A percentile compares a stretch with the other conserved stretches of the same genome.
Conservation (phyloP, 352 stramenopile species). For the Phytophthora macrochlamydospora region DNA sequence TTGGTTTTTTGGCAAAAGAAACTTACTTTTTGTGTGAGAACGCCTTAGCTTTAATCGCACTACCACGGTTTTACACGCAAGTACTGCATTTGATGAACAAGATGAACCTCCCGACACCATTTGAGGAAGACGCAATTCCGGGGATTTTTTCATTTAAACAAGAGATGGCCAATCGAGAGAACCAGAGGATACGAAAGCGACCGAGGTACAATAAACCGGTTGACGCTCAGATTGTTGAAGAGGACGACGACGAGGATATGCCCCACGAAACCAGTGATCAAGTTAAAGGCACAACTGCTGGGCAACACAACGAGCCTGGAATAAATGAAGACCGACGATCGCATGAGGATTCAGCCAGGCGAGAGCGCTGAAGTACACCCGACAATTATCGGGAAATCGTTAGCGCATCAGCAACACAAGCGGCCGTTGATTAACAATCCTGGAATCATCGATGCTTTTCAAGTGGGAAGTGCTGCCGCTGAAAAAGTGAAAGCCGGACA, state of each 20-base stretch:
- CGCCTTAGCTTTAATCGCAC: slow-evolving; percentile 72
- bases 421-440: slow-evolving; percentile 15
- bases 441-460: slow-evolving; percentile 34
- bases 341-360: background rate
- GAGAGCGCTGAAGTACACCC: slow-evolving; percentile 1
- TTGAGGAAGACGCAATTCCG: slow-evolving; percentile 71
- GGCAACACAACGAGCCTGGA: no score
- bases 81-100: slow-evolving; percentile 94
- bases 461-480: slow-evolving; percentile 10
- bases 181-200: background rate
- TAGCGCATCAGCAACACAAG: slow-evolving; percentile 19
- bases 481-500: slow-evolving; percentile 1
- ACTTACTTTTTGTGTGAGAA: background rate
- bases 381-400: slow-evolving; percentile 27
- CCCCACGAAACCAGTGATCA: slow-evolving; percentile 1
- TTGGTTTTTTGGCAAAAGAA: no score
- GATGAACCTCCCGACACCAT: slow-evolving; percentile 88
- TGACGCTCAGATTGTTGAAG: slow-evolving; percentile 35
- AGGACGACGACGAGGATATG: slow-evolving; percentile 44
- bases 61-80: slow-evolving; percentile 90
- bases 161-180: slow-evolving; percentile 13
- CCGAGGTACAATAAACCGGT: slow-evolving; percentile 4
- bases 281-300: background rate
- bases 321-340: background rate
- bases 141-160: slow-evolving; percentile 55